Percentiles rank a stretch among this genome's conserved stretches.
Evolutionary conservation across 495 filamentous ascomycete genomes (phyloP).

Genomic region (Penicillium riverlandense): DNA sequence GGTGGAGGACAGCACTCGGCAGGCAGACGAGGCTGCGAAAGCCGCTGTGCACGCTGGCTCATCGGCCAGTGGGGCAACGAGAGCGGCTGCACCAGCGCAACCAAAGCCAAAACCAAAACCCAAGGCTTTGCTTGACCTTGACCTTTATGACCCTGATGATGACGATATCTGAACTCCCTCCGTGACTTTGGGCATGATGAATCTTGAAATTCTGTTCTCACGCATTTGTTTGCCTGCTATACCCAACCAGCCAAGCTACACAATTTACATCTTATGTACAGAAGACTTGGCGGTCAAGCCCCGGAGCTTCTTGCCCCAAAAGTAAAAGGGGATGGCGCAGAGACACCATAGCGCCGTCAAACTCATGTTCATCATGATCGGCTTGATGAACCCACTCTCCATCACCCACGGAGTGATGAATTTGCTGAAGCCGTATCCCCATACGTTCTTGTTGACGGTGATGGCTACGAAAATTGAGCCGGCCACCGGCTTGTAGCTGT

Average conservation of each 20-base stretch:
- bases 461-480: constrained; percentile 55
- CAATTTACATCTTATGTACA: constrained; percentile 45
- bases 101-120: constrained; percentile 35
- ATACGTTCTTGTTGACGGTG: constrained; percentile 55
- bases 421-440: constrained; percentile 47
- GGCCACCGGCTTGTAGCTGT: constrained; percentile 56
- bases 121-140: constrained; percentile 34
- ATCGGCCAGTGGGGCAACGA: constrained; percentile 9
- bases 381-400: constrained; percentile 28
- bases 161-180: constrained; percentile 25
- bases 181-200: too few relatives aligned
- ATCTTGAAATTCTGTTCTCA: too few relatives aligned
- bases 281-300: constrained; percentile 46
- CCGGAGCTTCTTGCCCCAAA: constrained; percentile 49
- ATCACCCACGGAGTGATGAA: constrained; percentile 37
- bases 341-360: constrained; percentile 46
- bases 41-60: constrained; percentile 31
- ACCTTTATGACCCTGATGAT: constrained; percentile 42
- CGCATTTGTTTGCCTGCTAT: too few relatives aligned
- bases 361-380: constrained; percentile 48
- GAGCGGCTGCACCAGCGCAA: constrained; percentile 11
- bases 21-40: constrained; percentile 29
- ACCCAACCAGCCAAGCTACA: too few relatives aligned
- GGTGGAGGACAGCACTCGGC: constrained; percentile 12
- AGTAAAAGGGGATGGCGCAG: constrained; percentile 48